phyloP scores from a whole-genome alignment of 2,329 filamentous ascomycete genomes.

The Hyphodiscus sp. region DNA sequence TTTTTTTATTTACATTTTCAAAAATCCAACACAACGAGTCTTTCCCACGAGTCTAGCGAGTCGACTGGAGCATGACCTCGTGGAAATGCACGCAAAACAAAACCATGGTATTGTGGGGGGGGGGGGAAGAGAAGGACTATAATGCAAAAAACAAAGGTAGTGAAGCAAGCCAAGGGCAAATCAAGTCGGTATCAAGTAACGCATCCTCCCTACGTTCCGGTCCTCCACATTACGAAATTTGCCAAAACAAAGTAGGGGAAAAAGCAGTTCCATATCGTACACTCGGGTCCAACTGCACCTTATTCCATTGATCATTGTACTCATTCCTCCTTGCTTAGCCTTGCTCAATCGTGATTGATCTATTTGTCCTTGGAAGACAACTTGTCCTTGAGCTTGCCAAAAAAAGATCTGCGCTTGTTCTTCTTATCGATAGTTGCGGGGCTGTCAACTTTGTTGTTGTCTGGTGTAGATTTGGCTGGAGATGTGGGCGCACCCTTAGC shows the following conservation, averaged over 20 bases:
- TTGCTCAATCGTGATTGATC: background rate
- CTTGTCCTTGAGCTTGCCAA: slow-evolving; percentile 46
- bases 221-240: background rate
- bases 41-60: too few species aligned
- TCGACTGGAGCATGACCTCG: background rate
- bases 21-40: too few species aligned
- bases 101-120: background rate
- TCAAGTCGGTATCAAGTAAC: slow-evolving; percentile 10
- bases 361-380: slow-evolving; percentile 30
- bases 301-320: background rate
- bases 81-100: background rate
- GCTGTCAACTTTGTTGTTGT: slow-evolving; percentile 24
- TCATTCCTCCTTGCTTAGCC: slow-evolving; percentile 5
- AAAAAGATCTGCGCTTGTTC: slow-evolving; percentile 32
- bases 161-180: slow-evolving; percentile 7
- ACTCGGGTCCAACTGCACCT: background rate
- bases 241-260: slow-evolving; percentile 6
- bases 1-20: too few species aligned
- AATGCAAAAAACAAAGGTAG: slow-evolving; percentile 5
- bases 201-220: background rate
- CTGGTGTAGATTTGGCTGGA: slow-evolving; percentile 19
- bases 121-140: background rate
- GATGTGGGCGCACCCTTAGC: slow-evolving; percentile 15
- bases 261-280: background rate
- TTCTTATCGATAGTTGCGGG: slow-evolving; percentile 23